Evolutionary conservation across 1,284 basidiomycete species (phyloP).

Genomic region (Ganoderma sinense): DNA sequence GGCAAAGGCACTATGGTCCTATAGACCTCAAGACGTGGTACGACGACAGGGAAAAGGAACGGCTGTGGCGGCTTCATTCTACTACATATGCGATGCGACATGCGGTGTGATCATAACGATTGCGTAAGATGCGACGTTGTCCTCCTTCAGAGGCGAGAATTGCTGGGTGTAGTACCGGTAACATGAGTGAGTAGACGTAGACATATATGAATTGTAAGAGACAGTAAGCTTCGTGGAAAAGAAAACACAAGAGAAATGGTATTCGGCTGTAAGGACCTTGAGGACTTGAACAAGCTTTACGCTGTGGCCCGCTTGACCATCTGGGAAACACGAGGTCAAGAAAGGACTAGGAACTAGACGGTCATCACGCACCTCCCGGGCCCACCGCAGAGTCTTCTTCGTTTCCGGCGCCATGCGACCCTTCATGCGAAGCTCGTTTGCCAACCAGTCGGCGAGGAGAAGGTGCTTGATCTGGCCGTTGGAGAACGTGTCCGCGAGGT

Average conservation of each 20-base stretch:
- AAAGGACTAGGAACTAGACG: neutral
- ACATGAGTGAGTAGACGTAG: conserved; percentile 26
- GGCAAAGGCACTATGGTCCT: conserved; percentile 28
- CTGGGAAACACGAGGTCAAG: conserved; percentile 24
- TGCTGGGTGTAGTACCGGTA: conserved; percentile 28
- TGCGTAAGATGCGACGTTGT: conserved; percentile 31
- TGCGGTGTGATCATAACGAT: conserved; percentile 30
- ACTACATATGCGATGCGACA: conserved; percentile 33
- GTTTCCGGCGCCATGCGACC: conserved; percentile 72
- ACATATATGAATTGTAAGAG: conserved; percentile 16
- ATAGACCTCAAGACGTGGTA: conserved; percentile 24
- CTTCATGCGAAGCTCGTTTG: conserved; percentile 77
- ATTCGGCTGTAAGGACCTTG: conserved; percentile 8
- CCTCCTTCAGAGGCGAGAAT: conserved; percentile 33
- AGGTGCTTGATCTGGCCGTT: conserved; percentile 83
- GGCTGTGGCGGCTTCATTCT: conserved; percentile 33
- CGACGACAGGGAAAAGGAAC: conserved; percentile 14
- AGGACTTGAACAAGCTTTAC: conserved; percentile 21
- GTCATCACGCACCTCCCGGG: conserved; percentile 69
- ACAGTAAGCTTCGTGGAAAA: conserved; percentile 26
- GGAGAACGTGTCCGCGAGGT: conserved; percentile 89
- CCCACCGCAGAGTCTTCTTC: conserved; percentile 85
- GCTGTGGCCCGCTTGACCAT: conserved; percentile 40
- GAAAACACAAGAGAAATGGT: conserved; percentile 12
- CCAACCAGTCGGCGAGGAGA: conserved; percentile 86